Percentiles rank a stretch among this genome's conserved stretches.
These are phyloP conservation scores for Coniochaeta prunicola DNA, from an alignment of 2,329 filamentous ascomycete species.

Conservation along the genomic window DNA sequence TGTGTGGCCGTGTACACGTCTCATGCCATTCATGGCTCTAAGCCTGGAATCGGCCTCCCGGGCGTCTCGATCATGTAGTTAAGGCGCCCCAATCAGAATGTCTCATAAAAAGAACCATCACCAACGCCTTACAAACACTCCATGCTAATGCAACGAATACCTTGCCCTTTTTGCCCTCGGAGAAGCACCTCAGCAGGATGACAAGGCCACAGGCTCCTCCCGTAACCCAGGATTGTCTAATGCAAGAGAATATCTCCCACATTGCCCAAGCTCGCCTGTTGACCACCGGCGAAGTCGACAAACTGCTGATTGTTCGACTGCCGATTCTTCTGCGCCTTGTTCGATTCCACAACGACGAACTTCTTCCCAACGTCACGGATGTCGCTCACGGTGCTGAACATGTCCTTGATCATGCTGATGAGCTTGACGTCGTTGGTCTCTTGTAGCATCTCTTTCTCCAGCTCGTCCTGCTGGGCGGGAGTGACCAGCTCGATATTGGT, in stretches of 20 bases:
- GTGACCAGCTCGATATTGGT: slow-evolving; percentile 76
- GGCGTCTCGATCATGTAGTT: background rate
- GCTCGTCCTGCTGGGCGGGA: slow-evolving; percentile 58
- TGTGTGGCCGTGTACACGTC: background rate
- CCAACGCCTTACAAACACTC: background rate
- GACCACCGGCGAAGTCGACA: background rate
- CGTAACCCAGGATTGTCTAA: background rate
- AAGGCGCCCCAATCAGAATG: background rate
- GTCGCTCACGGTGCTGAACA: slow-evolving; percentile 65
- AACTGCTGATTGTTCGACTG: background rate
- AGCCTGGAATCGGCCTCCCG: background rate
- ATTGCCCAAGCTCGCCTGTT: background rate
- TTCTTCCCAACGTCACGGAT: slow-evolving; percentile 72
- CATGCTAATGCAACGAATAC: background rate
- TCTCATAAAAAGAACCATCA: background rate
- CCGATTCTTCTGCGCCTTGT: slow-evolving; percentile 17
- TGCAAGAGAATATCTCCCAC: background rate
- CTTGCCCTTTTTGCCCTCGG: background rate
- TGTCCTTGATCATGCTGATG: slow-evolving; percentile 64
- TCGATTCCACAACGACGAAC: slow-evolving; percentile 50
- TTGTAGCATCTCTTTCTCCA: slow-evolving; percentile 63
- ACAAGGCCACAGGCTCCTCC: background rate
- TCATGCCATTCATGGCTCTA: background rate
- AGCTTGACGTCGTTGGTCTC: slow-evolving; percentile 82
- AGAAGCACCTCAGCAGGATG: background rate